A percentile compares a stretch with the other conserved stretches of the same genome.
These are phyloP conservation scores for Mortierella sp. DNA, from an alignment of 371 early-diverging fungal genomes.

Conservation along the genomic window DNA sequence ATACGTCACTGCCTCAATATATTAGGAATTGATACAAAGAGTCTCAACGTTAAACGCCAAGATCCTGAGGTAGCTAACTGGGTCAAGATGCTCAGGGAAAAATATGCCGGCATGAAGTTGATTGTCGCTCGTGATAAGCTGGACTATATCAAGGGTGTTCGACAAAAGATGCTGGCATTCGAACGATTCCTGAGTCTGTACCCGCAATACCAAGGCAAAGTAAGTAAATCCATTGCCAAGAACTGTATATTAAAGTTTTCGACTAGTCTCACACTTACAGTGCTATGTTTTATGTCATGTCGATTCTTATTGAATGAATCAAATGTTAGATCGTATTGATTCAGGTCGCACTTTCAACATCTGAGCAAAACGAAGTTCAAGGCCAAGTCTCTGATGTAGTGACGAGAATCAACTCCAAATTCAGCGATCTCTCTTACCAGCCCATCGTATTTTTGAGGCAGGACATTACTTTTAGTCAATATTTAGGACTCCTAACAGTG, in stretches of 20 bases:
- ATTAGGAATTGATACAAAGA: slow-evolving; percentile 65
- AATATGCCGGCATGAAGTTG: slow-evolving; percentile 86
- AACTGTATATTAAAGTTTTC: not conserved
- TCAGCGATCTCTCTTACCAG: slow-evolving; percentile 93
- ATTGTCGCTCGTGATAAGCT: slow-evolving; percentile 95
- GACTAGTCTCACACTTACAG: not conserved
- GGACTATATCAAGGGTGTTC: slow-evolving; percentile 95
- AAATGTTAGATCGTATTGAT: slow-evolving; percentile 66
- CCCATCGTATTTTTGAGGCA: slow-evolving; percentile 95
- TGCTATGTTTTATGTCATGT: not conserved
- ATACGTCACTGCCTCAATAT: not conserved
- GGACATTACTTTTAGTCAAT: slow-evolving; percentile 88
- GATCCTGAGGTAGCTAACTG: slow-evolving; percentile 80
- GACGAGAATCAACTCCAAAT: slow-evolving; percentile 91
- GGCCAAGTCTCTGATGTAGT: slow-evolving; percentile 90
- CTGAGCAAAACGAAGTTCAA: slow-evolving; percentile 79
- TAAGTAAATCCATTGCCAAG: slow-evolving; percentile 20
- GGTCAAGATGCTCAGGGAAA: slow-evolving; percentile 78
- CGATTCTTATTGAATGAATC: too few species aligned
- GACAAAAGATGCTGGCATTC: slow-evolving; percentile 91
- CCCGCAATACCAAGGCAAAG: slow-evolving; percentile 86
- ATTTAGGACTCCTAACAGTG: slow-evolving; percentile 91
- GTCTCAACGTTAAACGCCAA: slow-evolving; percentile 47
- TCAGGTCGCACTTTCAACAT: slow-evolving; percentile 77
- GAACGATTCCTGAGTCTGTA: slow-evolving; percentile 83